phyloP scores from a whole-genome alignment of 495 filamentous ascomycete species.

The Penicillium roqueforti region DNA sequence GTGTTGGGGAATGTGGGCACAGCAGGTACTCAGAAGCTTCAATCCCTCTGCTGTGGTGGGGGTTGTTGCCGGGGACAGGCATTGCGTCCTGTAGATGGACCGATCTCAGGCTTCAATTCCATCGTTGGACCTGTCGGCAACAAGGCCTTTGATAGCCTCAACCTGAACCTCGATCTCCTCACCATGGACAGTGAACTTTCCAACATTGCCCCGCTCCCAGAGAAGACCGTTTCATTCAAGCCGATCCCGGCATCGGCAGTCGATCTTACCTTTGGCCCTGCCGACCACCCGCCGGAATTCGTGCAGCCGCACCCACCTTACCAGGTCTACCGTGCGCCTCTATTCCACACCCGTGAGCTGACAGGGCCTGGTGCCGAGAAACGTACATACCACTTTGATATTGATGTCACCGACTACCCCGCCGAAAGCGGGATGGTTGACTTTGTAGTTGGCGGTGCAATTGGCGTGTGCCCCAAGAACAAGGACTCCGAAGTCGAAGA shows the following conservation, averaged over 20 bases:
- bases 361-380: slow-evolving; percentile 92
- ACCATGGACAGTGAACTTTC: slow-evolving; percentile 64
- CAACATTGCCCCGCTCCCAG: slow-evolving; percentile 64
- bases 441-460: slow-evolving; percentile 94
- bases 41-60: slow-evolving; percentile 80
- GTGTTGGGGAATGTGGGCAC: slow-evolving; percentile 49
- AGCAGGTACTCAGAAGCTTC: slow-evolving; percentile 49
- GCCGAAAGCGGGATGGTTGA: slow-evolving; percentile 75
- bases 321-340: slow-evolving; percentile 78
- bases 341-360: slow-evolving; percentile 78
- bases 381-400: slow-evolving; percentile 92
- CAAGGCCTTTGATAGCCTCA: slow-evolving; percentile 72
- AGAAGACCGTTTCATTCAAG: slow-evolving; percentile 66
- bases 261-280: slow-evolving; percentile 33
- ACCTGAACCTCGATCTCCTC: slow-evolving; percentile 71
- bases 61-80: slow-evolving; percentile 78
- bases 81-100: slow-evolving; percentile 39
- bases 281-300: slow-evolving; percentile 72
- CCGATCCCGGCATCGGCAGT: slow-evolving; percentile 37
- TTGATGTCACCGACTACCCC: slow-evolving; percentile 95
- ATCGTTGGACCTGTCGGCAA: slow-evolving; percentile 67
- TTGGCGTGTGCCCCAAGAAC: slow-evolving; percentile 89
- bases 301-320: slow-evolving; percentile 95
- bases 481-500: slow-evolving; percentile 73
- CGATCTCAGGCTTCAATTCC: slow-evolving; percentile 52